Conservation (phyloP, 768 basidiomycete species). For the Macrolepiota albuminosa region DNA sequence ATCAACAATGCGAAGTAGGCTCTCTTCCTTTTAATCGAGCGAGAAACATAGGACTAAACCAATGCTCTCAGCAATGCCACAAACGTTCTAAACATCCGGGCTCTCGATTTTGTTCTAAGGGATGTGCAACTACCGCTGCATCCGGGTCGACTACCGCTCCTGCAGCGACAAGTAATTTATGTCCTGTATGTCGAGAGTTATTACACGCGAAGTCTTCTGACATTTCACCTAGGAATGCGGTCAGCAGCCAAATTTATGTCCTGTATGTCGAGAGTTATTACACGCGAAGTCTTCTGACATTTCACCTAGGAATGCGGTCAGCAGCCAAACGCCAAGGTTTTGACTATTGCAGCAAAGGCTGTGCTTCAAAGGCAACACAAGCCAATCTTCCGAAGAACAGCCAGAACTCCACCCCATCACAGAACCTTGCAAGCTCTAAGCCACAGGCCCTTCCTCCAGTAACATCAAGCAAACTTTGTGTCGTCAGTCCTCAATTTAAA, state of each 20-base stretch:
- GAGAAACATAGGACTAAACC: no score
- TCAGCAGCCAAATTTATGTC: slow-evolving; percentile 26
- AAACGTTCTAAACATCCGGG: slow-evolving; percentile 26
- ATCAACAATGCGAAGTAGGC: neutral
- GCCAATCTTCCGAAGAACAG: neutral
- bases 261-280: neutral
- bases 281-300: neutral
- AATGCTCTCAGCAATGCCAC: slow-evolving; percentile 41
- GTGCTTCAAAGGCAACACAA: neutral
- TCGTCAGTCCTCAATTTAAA: neutral
- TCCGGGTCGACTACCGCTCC: neutral
- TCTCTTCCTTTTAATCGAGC: neutral
- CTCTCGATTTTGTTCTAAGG: neutral
- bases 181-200: neutral
- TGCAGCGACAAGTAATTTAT: neutral
- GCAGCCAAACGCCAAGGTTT: slow-evolving; percentile 46
- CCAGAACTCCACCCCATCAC: neutral
- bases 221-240: neutral
- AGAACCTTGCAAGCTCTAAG: neutral
- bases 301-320: slow-evolving; percentile 1
- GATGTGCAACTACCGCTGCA: neutral
- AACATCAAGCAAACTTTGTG: neutral
- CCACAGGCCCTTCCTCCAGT: neutral
- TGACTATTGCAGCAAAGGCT: slow-evolving; percentile 39
- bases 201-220: neutral